Percentiles rank a stretch among this genome's conserved stretches.
Conservation (phyloP, 345 rosid genomes). For the Streptanthus diversifolius region DNA sequence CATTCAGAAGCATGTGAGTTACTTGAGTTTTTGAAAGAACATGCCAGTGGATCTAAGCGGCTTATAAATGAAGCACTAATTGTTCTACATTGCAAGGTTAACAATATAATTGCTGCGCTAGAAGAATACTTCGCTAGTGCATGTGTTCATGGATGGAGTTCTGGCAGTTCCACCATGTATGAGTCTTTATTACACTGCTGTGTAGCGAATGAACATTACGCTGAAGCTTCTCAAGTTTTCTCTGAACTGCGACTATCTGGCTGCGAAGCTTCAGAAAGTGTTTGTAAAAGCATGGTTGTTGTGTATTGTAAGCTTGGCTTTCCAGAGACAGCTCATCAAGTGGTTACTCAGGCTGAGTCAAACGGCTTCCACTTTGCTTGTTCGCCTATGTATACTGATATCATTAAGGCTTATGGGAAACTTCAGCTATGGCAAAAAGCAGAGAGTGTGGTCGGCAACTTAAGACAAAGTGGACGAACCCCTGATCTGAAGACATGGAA, state of each 20-base stretch:
- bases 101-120: conserved; percentile 59
- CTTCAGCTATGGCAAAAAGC: conserved; percentile 82
- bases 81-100: conserved; percentile 67
- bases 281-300: conserved; percentile 50
- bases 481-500: conserved; percentile 82
- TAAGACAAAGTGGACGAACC: conserved; percentile 51
- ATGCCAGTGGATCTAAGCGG: conserved; percentile 41
- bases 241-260: conserved; percentile 73
- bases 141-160: conserved; percentile 42
- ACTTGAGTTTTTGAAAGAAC: conserved; percentile 69
- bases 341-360: conserved; percentile 53
- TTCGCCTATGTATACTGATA: conserved; percentile 46
- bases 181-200: conserved; percentile 75
- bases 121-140: conserved; percentile 51
- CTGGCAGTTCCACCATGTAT: conserved; percentile 52
- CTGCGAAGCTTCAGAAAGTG: conserved; percentile 51
- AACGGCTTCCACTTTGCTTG: conserved; percentile 50
- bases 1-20: conserved; percentile 71
- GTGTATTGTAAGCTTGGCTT: conserved; percentile 71
- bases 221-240: conserved; percentile 85
- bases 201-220: conserved; percentile 46
- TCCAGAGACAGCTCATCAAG: conserved; percentile 80
- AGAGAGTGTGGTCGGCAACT: conserved; percentile 70
- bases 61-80: conserved; percentile 66
- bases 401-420: conserved; percentile 73